A percentile compares a stretch with the other conserved stretches of the same genome.
phyloP scores from a whole-genome alignment of 208 protist species.

The Leishmania turanica region DNA sequence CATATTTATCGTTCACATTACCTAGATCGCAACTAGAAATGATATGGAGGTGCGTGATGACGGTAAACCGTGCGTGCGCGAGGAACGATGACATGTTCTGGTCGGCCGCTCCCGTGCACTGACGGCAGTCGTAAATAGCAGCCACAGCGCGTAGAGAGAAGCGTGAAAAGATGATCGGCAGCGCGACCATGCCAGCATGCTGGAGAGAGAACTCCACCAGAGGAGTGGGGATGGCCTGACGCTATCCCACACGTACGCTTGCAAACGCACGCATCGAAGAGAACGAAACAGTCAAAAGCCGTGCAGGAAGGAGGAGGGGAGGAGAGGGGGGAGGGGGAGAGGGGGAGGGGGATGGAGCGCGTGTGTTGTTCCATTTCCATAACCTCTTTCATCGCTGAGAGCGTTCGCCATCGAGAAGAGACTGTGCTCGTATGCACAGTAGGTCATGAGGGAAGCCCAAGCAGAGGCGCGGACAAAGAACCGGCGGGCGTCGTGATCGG shows the following conservation, averaged over 20 bases:
- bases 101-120: neutral
- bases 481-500: neutral
- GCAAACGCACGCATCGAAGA: neutral
- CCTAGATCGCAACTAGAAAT: neutral
- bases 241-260: neutral
- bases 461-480: neutral
- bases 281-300: too few species aligned
- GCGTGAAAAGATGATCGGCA: neutral
- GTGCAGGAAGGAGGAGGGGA: too few species aligned
- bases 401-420: too few species aligned
- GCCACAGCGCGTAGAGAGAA: neutral
- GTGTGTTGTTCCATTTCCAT: too few species aligned
- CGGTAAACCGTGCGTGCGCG: neutral
- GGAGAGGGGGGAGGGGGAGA: too few species aligned
- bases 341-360: too few species aligned
- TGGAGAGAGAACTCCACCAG: neutral
- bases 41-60: neutral
- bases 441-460: neutral
- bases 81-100: neutral
- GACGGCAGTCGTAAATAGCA: neutral
- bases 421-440: neutral
- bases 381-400: too few species aligned
- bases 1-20: neutral
- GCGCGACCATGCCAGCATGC: neutral
- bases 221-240: neutral